Percentiles rank a stretch among this genome's conserved stretches.
These are phyloP conservation scores for Flammula alnicola DNA, from an alignment of 1,284 basidiomycete species.

Conservation along the genomic window DNA sequence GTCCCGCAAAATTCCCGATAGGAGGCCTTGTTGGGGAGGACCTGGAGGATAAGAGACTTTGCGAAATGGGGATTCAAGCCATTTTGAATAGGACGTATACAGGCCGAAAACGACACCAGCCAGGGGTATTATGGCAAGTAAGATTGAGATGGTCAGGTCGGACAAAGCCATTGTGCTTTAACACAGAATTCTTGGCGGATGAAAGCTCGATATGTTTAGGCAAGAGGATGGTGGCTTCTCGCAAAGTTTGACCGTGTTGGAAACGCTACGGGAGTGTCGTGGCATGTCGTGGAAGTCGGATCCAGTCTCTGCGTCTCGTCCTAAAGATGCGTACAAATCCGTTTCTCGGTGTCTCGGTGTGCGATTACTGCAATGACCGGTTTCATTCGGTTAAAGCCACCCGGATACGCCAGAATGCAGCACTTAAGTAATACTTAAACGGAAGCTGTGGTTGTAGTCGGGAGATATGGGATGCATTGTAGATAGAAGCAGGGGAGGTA, in stretches of 20 bases:
- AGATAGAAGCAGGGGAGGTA: too few relatives aligned
- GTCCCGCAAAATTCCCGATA: slow-evolving; percentile 10
- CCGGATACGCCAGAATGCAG: too few relatives aligned
- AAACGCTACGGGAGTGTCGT: slow-evolving; percentile 3
- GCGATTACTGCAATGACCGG: background rate
- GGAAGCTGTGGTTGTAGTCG: too few relatives aligned
- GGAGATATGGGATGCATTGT: too few relatives aligned
- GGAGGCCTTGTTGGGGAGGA: slow-evolving; percentile 16
- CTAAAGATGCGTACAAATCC: too few relatives aligned
- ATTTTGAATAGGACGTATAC: slow-evolving; percentile 18
- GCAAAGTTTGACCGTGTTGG: too few relatives aligned
- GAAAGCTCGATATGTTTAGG: background rate
- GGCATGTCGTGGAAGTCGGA: slow-evolving; percentile 2
- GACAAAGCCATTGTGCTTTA: slow-evolving; percentile 11
- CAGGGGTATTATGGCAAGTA: slow-evolving; percentile 20
- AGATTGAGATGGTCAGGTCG: slow-evolving; percentile 17
- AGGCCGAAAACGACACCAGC: slow-evolving; percentile 12
- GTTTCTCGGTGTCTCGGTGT: background rate
- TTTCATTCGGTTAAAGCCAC: too few relatives aligned
- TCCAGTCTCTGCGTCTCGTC: background rate
- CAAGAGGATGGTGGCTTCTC: background rate
- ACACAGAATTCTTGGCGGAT: too few relatives aligned
- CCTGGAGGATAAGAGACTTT: slow-evolving; percentile 24
- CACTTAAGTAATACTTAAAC: too few relatives aligned
- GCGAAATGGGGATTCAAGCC: slow-evolving; percentile 17